phyloP scores from a whole-genome alignment of 768 basidiomycete genomes.

The Russula dissimulans region DNA sequence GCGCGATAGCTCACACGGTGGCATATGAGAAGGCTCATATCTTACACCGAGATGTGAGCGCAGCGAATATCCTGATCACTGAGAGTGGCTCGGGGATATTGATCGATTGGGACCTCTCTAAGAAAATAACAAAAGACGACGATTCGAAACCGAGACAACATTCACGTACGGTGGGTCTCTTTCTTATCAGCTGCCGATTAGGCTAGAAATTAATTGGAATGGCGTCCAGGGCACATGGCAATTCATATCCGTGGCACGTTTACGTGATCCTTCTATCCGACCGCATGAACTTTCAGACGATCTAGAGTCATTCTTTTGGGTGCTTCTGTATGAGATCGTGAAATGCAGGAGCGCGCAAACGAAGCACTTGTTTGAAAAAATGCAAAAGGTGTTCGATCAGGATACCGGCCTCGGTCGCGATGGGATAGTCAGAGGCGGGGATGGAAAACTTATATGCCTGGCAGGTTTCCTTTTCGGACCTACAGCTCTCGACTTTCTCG shows the following conservation, averaged over 20 bases:
- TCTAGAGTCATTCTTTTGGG: slow-evolving; percentile 18
- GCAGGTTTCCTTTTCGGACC: not conserved
- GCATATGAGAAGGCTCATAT: not conserved
- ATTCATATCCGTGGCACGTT: slow-evolving; percentile 8
- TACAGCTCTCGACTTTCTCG: not conserved
- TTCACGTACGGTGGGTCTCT: not conserved
- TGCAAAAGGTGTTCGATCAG: not conserved
- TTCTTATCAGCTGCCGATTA: not conserved
- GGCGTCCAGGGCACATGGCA: slow-evolving; percentile 17
- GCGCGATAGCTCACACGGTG: not conserved
- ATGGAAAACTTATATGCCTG: not conserved
- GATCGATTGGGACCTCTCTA: slow-evolving; percentile 2
- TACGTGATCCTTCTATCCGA: not conserved
- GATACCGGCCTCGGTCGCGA: not conserved
- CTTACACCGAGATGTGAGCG: slow-evolving; percentile 5
- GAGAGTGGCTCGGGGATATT: not conserved
- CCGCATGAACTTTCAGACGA: slow-evolving; percentile 12
- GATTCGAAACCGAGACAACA: not conserved
- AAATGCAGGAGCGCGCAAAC: not conserved
- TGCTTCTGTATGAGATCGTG: not conserved
- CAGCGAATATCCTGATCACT: not conserved
- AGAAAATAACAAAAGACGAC: not conserved
- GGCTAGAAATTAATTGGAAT: too few species aligned
- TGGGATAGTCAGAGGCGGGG: not conserved
- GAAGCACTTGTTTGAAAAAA: not conserved